phyloP scores from a whole-genome alignment of 2,329 filamentous ascomycete genomes.

The Didymella pomorum region DNA sequence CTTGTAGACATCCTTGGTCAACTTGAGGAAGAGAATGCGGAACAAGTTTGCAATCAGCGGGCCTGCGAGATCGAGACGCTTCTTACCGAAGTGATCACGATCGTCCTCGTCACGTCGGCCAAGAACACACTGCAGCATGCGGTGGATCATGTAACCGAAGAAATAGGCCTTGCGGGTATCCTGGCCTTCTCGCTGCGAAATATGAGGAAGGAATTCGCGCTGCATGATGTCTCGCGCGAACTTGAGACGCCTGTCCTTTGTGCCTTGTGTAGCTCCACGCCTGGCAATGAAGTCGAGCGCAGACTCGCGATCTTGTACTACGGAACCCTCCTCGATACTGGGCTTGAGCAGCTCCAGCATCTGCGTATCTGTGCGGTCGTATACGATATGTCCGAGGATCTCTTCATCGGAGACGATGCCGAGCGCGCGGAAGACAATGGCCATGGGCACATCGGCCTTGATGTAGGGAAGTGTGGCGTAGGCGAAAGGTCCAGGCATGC shows the following conservation, averaged over 20 bases:
- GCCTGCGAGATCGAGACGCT: conserved; percentile 93
- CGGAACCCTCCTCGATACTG: conserved; percentile 95
- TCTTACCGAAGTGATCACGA: conserved; percentile 98
- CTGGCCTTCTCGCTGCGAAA: conserved; percentile 92
- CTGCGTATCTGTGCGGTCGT: conserved; percentile 91
- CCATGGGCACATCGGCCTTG: conserved; percentile 91
- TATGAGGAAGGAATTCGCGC: conserved; percentile 95
- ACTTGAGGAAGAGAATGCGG: conserved; percentile 86
- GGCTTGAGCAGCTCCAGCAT: conserved; percentile 98
- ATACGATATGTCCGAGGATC: conserved; percentile 97
- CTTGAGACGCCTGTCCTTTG: conserved; percentile 87
- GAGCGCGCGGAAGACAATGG: conserved; percentile 92
- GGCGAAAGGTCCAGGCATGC: conserved; percentile 85
- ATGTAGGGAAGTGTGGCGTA: conserved; percentile 92
- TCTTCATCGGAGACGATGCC: conserved; percentile 98
- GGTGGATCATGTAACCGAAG: conserved; percentile 98
- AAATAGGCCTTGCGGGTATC: conserved; percentile 98
- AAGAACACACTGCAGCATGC: conserved; percentile 89
- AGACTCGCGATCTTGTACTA: conserved; percentile 93
- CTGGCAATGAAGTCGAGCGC: conserved; percentile 96
- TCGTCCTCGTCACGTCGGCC: conserved; percentile 95
- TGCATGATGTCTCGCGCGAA: conserved; percentile 94
- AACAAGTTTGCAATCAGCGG: conserved; percentile 96
- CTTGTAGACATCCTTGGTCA: conserved; percentile 88
- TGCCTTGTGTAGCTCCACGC: conserved; percentile 77